Percentiles rank a stretch among this genome's conserved stretches.
Conservation (phyloP, 1,284 basidiomycete species). For the Tetrapyrgos nigripes region DNA sequence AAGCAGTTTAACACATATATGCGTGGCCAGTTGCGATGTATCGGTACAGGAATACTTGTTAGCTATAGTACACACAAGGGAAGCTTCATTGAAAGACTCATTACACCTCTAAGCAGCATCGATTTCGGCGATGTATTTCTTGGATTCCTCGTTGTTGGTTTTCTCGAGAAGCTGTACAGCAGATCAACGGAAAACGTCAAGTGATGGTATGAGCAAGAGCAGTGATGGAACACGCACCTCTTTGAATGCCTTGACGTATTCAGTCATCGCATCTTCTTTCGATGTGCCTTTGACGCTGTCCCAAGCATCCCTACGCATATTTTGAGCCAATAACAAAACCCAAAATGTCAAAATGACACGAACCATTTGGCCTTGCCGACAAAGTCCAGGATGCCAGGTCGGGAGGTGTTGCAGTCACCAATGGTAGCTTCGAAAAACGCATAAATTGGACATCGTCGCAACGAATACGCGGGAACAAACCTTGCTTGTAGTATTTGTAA, state of each 20-base stretch:
- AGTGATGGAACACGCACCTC: slow-evolving; percentile 54
- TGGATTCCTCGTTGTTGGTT: slow-evolving; percentile 57
- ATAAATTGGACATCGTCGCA: background rate
- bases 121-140: slow-evolving; percentile 66
- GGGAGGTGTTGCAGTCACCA: slow-evolving; percentile 71
- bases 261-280: slow-evolving; percentile 71
- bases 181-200: background rate
- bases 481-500: slow-evolving; percentile 94
- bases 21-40: background rate
- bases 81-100: too few relatives aligned
- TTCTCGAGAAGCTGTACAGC: slow-evolving; percentile 59
- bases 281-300: slow-evolving; percentile 73
- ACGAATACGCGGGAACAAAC: slow-evolving; percentile 39
- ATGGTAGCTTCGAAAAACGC: slow-evolving; percentile 60
- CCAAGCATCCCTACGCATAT: slow-evolving; percentile 82
- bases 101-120: slow-evolving; percentile 50
- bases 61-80: too few relatives aligned
- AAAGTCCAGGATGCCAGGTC: slow-evolving; percentile 82
- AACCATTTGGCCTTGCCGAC: slow-evolving; percentile 87
- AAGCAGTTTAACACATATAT: background rate
- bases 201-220: background rate
- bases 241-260: slow-evolving; percentile 79
- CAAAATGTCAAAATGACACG: slow-evolving; percentile 27
- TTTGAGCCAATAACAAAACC: slow-evolving; percentile 10
- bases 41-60: too few relatives aligned